Base-by-base conservation (phyloP, 2,329 filamentous ascomycete species). In the Pseudocercospora cruenta region DNA sequence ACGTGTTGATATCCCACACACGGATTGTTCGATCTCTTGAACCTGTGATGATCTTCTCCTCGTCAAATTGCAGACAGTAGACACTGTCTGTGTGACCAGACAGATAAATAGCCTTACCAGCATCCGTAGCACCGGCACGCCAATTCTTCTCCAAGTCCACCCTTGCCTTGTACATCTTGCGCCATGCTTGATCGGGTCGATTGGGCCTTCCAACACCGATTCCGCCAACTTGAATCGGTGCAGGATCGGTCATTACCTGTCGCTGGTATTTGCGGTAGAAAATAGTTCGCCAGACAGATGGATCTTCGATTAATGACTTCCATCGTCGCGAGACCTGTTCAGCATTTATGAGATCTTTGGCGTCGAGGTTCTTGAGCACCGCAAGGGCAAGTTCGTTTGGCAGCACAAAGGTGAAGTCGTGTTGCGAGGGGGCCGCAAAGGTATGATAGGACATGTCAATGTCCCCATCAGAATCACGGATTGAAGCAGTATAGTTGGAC, bases 41-140 rank as follows among this genome's bases (percentile, higher is more conserved):
- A 28, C 95, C 95, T 2, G 95, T 98, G 71, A 99, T 94, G 76
- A 98, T 97, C 80, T 98, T 99, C 76, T 91, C 85, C 90, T 98
- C 94, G 78, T 99, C 95, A 77, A 98, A 99, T 77, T 99, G 95
- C 64, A 96, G 87, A 79, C 95, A 99, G 81, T 99, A 99, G 64
- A 99, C 96, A 71, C 93, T 97, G 78, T 99, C 95, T 26, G 90
- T 89, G 78, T 99, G 95, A 1, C 95, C 95, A 73, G 95, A 93
- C 22, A 99, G 85, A 78, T 97, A 98, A 63, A 96, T 88, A 0
- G 93, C 90, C 54, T 88, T 90, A 8, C 93, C 92, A 70, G 90
- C 89, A 63, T 72, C 63, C 24, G 91, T 91, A 59, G 89, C 83
- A 73, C 87, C 89, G n/a, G 70, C 69, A 14, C 75, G 72, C 95